Conservation (phyloP, 2,329 filamentous ascomycete genomes). For the Pseudogymnoascus sp. region DNA sequence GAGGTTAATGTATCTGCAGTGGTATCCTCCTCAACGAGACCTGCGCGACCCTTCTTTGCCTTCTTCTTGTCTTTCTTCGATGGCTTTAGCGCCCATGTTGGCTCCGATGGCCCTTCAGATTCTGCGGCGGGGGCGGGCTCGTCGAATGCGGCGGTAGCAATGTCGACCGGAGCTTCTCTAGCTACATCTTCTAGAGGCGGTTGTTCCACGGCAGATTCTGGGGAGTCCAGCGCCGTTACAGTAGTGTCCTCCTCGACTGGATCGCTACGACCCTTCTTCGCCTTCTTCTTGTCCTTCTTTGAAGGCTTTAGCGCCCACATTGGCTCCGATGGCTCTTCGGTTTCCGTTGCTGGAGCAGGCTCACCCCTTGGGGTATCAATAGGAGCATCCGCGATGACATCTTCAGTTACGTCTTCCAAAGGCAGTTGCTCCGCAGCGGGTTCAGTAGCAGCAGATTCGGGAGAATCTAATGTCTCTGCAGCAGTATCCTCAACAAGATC, state of each 20-base stretch:
- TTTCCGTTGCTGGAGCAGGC: neutral
- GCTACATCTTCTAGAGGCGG: neutral
- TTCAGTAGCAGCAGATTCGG: neutral
- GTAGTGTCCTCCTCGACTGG: neutral
- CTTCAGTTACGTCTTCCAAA: neutral
- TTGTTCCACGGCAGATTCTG: neutral
- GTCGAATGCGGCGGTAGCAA: neutral
- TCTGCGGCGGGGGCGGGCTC: neutral
- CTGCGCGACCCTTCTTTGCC: conserved; percentile 19
- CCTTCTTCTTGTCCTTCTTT: conserved; percentile 33
- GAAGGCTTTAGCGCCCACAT: conserved; percentile 13
- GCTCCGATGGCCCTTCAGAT: neutral
- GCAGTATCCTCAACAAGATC: neutral
- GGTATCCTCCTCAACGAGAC: conserved; percentile 9
- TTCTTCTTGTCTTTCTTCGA: conserved; percentile 37
- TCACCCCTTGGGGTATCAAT: conserved; percentile 3
- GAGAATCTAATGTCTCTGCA: neutral
- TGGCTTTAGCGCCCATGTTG: conserved; percentile 9
- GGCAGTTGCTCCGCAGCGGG: neutral
- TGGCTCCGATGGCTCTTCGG: neutral
- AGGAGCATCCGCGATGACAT: neutral
- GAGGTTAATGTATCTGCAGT: neutral
- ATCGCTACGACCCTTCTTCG: neutral
- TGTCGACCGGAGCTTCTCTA: neutral
- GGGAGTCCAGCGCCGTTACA: neutral